A percentile compares a stretch with the other conserved stretches of the same genome.
phyloP scores from a whole-genome alignment of 176 grass and related monocot genomes.

The Olyra latifolia region DNA sequence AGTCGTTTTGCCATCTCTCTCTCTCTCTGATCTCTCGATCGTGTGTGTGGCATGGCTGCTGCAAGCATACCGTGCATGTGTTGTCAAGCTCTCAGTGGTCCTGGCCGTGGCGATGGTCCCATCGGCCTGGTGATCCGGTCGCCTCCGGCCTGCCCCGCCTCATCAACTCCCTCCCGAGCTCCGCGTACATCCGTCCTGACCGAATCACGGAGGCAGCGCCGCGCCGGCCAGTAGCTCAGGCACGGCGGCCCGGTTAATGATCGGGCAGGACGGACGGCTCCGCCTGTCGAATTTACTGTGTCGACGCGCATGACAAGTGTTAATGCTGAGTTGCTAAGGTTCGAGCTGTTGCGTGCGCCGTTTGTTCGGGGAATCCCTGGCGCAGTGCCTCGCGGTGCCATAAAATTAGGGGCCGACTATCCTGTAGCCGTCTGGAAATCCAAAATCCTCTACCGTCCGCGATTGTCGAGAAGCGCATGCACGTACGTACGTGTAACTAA shows the following conservation, averaged over 20 bases:
- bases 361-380: too few species aligned
- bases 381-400: too few species aligned
- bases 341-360: background rate
- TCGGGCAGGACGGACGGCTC: background rate
- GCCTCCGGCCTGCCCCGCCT: background rate
- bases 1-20: background rate
- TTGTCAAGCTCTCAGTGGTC: conserved; percentile 33
- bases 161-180: background rate
- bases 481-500: too few species aligned
- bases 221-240: background rate
- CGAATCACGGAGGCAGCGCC: conserved; percentile 8
- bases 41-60: background rate
- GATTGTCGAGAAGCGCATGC: too few species aligned
- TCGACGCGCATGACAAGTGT: background rate
- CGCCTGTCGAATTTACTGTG: background rate
- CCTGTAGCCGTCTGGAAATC: too few species aligned
- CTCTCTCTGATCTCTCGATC: too few species aligned
- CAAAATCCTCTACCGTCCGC: too few species aligned
- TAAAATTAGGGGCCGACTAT: too few species aligned
- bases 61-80: background rate
- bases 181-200: background rate
- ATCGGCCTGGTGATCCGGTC: conserved; percentile 20
- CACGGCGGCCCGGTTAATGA: conserved; percentile 5
- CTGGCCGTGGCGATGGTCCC: conserved; percentile 27
- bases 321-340: background rate